Base-by-base conservation (phyloP, 2,329 filamentous ascomycete species). In the Madurella fahalii region DNA sequence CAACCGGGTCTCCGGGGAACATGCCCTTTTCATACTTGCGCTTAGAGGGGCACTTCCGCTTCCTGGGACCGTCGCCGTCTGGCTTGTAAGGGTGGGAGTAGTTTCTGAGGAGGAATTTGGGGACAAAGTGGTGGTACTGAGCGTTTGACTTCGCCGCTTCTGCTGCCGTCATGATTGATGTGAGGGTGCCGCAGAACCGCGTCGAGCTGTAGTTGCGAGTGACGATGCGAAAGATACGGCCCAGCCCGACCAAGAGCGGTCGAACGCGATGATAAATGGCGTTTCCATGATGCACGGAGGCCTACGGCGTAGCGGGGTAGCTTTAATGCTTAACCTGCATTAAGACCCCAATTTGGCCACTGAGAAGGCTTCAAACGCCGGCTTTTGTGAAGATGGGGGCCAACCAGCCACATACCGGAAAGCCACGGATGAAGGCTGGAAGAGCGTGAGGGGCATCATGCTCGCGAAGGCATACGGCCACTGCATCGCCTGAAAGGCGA, bases 51-150 rank as follows among this genome's bases (percentile, higher is more conserved):
- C 45, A 25, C 18, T 56, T 54, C 20, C 43, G 45, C 16, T 44
- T 47, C 31, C 47, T 50, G n/a, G 17, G 9, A 4, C 44, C 47
- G 2, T 34, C 20, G 7, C 47, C 46, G 41, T 55, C 42, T 12
- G 58, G 54, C 13, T 49, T 56, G 55, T 57, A 58, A 2, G 52
- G 57, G 17, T 61, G 54, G 15, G 60, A 41, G 32, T 61, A 61
- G 54, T 62, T 62, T 16, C 47, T 41, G 13, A 62, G 57, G 13
- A 62, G 51, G 34, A 62, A 62, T 37, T 58, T 52, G 5, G 60
- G 56, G 3, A 62, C 59, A 40, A 57, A 61, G 40, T 61, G 59
- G 13, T 61, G 59, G n/a, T 60, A 61, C 32, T 60, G 53, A 17
- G 39, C 17, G 3, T 42, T 49, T 30, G 25, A 25, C 25, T 25